These are phyloP conservation scores for Salix viminalis DNA, from an alignment of 345 rosid genomes.

Conservation along the genomic window DNA sequence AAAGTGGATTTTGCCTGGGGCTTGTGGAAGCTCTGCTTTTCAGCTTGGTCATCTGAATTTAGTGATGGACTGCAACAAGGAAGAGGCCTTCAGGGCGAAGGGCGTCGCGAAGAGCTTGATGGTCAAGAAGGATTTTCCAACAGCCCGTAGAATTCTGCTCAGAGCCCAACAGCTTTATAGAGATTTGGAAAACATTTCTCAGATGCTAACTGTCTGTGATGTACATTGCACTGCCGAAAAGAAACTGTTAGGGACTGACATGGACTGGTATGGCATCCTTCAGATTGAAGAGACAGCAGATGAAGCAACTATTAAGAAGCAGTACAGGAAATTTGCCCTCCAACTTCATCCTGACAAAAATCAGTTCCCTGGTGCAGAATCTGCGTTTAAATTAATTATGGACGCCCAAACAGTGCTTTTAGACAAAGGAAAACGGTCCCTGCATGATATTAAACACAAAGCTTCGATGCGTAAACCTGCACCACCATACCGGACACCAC, in stretches of 20 bases:
- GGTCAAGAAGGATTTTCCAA: constrained; percentile 50
- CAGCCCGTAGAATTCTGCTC: constrained; percentile 57
- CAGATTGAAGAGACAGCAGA: constrained; percentile 60
- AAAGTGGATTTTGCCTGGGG: background rate
- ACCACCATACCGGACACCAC: constrained; percentile 37
- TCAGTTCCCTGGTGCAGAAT: constrained; percentile 84
- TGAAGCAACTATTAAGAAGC: constrained; percentile 71
- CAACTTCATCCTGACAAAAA: constrained; percentile 92
- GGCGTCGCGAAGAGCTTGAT: constrained; percentile 57
- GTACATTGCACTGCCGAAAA: constrained; percentile 71
- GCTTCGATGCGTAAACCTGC: constrained; percentile 25
- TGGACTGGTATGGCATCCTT: constrained; percentile 87
- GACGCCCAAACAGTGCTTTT: constrained; percentile 83
- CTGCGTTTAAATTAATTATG: constrained; percentile 80
- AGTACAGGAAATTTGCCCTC: constrained; percentile 78
- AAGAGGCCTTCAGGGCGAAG: constrained; percentile 85
- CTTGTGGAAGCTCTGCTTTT: background rate
- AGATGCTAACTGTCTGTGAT: constrained; percentile 73
- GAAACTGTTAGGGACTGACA: constrained; percentile 55
- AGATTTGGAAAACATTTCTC: constrained; percentile 57
- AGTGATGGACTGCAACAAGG: constrained; percentile 77
- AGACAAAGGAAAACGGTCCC: constrained; percentile 51
- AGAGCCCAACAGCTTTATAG: constrained; percentile 66
- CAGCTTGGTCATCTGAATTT: background rate
- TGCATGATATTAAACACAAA: constrained; percentile 53